Base-by-base conservation (phyloP, 2,329 filamentous ascomycete genomes). In the Huntiella decipiens region DNA sequence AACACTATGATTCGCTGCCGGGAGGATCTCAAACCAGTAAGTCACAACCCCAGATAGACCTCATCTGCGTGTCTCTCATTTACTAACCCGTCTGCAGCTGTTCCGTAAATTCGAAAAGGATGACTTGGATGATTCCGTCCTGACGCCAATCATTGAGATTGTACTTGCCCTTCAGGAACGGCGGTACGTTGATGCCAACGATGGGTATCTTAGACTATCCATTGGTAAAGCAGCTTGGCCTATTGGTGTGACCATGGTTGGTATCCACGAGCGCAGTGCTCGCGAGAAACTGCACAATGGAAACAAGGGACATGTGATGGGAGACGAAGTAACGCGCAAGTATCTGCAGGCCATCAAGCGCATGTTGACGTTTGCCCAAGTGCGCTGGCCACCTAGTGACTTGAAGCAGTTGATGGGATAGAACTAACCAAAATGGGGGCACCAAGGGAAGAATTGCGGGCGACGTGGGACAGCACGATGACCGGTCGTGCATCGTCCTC, bases 201-300 rank as follows among this genome's bases (percentile, higher is more conserved):
- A 98, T 59, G 87, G 85, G 0, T 98, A 98, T 61, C 67, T 98
- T 50, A 73, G 84, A 45, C 68, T 98, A 46, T 93, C 84, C 59
- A 98, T 98, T 57, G 86, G 86, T 52, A 94, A 94, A 65, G 87
- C 86, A 54, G 91, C 91, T 12, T 98, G 91, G 91, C 91, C 91
- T 17, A 98, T 98, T 57, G 91, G 91, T 63, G 91, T 98, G 35
- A 98, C 91, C 60, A 98, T 96, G 91, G 91, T 98, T 57, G 91
- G 91, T 68, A 98, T 98, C 55, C 91, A 98, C 73, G 91, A 96
- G 68, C 77, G 91, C 57, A 91, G 82, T 53, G 88, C 91, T 15
- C 75, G 91, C 52, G 91, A 98, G 64, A 98, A 98, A 64, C 66
- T 98, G 50, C 87, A 96, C 59, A 77, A 91, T 60, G 80, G 79